phyloP scores from a whole-genome alignment of 306 rosid species.

The Quercus robur region DNA sequence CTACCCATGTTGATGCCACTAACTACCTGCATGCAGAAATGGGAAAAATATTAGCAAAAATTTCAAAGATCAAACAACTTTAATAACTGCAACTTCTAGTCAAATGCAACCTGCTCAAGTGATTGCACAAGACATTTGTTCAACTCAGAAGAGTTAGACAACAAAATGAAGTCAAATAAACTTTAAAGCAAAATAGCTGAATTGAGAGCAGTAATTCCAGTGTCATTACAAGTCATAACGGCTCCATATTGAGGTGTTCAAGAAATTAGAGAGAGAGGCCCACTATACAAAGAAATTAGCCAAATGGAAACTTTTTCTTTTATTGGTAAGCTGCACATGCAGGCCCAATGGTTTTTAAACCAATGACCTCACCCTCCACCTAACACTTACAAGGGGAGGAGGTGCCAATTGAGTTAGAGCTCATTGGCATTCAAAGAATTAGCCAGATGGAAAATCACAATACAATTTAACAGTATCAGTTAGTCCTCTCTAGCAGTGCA shows the following conservation, averaged over 20 bases:
- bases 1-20: slow-evolving; percentile 97
- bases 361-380: too few relatives aligned
- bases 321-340: too few relatives aligned
- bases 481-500: not conserved
- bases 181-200: not conserved
- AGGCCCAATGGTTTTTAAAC: too few relatives aligned
- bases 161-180: not conserved
- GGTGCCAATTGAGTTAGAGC: too few relatives aligned
- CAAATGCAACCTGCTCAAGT: not conserved
- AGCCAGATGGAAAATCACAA: not conserved
- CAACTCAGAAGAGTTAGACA: not conserved
- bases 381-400: too few relatives aligned
- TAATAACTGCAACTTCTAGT: not conserved
- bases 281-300: not conserved
- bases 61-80: slow-evolving; percentile 5
- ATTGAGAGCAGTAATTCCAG: not conserved
- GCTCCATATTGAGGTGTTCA: not conserved
- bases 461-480: not conserved
- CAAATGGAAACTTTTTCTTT: not conserved
- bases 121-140: not conserved
- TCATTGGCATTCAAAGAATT: too few relatives aligned
- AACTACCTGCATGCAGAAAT: slow-evolving; percentile 55
- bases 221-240: not conserved
- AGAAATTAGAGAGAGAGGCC: not conserved
- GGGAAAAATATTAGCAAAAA: slow-evolving; percentile 15